Conservation (phyloP, 495 filamentous ascomycete species). For the Penicillium atrosanguineum region DNA sequence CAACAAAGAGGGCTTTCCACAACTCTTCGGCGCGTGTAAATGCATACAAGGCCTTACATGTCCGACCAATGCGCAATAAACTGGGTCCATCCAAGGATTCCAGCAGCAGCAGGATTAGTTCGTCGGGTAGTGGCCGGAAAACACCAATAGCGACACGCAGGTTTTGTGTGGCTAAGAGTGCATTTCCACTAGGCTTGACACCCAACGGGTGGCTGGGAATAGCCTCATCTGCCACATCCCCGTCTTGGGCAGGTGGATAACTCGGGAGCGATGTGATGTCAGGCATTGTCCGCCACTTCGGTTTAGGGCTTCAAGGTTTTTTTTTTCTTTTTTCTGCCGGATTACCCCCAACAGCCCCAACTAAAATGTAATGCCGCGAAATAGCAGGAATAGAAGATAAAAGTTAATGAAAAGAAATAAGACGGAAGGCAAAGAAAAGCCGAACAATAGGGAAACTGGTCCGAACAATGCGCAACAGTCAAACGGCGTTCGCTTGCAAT, state of each 20-base stretch:
- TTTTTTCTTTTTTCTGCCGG: constrained; percentile 14
- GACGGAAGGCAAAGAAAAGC: background rate
- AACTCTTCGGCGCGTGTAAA: constrained; percentile 83
- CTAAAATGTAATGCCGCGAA: background rate
- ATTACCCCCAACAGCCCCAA: constrained; percentile 1
- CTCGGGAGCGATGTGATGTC: constrained; percentile 29
- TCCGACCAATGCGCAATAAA: constrained; percentile 67
- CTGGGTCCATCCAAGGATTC: constrained; percentile 67
- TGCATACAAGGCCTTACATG: constrained; percentile 87
- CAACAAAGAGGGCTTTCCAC: constrained; percentile 83
- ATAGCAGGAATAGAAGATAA: background rate
- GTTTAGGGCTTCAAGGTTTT: constrained; percentile 30
- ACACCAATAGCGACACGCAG: constrained; percentile 62
- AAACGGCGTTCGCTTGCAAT: constrained; percentile 14
- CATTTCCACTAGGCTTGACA: constrained; percentile 87
- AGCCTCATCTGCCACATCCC: constrained; percentile 24
- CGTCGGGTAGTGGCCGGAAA: constrained; percentile 71
- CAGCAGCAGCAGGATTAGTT: constrained; percentile 71
- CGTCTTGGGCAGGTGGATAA: constrained; percentile 20
- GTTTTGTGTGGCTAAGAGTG: constrained; percentile 62
- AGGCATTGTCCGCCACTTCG: constrained; percentile 25
- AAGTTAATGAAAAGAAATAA: background rate
- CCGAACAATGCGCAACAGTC: constrained; percentile 1
- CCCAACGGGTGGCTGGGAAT: constrained; percentile 81
- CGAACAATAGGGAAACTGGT: background rate